These are phyloP conservation scores for Senecio squalidus DNA, from an alignment of 140 eudicot species.

Conservation along the genomic window DNA sequence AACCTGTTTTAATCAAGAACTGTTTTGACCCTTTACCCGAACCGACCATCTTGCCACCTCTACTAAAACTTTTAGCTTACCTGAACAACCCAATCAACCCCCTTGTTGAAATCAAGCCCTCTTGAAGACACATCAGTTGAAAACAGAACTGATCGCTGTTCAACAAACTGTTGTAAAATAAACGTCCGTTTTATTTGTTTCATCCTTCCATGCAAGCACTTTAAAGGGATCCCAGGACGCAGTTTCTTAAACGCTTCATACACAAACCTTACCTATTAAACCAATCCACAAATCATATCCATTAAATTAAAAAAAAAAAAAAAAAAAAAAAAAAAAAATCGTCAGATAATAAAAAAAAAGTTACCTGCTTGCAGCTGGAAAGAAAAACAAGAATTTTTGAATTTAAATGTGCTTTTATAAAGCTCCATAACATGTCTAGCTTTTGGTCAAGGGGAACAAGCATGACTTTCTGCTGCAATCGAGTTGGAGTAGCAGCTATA, in stretches of 20 bases:
- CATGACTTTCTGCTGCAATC: conserved; percentile 67
- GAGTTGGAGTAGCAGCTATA: conserved; percentile 69
- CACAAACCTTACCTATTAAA: conserved; percentile 65
- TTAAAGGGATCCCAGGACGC: conserved; percentile 89
- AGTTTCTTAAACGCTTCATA: conserved; percentile 81
- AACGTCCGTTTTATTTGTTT: conserved; percentile 67
- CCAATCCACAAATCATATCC: neutral
- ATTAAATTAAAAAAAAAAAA: no score
- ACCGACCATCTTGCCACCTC: neutral
- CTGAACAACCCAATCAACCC: conserved; percentile 99
- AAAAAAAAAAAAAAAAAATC: neutral
- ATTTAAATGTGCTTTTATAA: conserved; percentile 69
- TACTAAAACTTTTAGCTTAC: conserved; percentile 26
- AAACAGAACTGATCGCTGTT: conserved; percentile 56
- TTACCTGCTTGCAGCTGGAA: conserved; percentile 91
- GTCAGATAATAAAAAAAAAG: neutral
- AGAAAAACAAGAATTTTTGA: conserved; percentile 87
- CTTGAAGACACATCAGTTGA: conserved; percentile 85
- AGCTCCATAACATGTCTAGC: conserved; percentile 91
- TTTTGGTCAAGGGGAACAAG: conserved; percentile 84
- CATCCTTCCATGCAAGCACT: conserved; percentile 91
- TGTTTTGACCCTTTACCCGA: neutral
- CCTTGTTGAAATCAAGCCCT: conserved; percentile 83
- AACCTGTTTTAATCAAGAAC: neutral
- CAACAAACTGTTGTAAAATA: conserved; percentile 68